A percentile compares a stretch with the other conserved stretches of the same genome.
Evolutionary conservation across 1,284 basidiomycete genomes (phyloP).

Genomic region (Golubevia pallescens): DNA sequence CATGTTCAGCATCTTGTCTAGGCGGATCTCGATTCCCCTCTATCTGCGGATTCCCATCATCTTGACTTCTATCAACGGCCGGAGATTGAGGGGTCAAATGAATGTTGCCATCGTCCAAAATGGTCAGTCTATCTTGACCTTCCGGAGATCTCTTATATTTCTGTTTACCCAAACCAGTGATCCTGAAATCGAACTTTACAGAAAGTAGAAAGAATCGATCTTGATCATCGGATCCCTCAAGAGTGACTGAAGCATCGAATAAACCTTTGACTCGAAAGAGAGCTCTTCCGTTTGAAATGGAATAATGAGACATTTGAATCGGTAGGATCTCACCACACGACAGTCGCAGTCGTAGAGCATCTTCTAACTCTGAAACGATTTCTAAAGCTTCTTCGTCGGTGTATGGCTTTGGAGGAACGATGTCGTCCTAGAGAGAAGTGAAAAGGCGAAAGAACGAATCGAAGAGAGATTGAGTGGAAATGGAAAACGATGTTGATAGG

Average conservation of each 20-base stretch:
- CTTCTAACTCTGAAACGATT: constrained; percentile 76
- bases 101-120: background rate
- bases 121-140: background rate
- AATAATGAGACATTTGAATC: constrained; percentile 17
- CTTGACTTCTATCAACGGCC: background rate
- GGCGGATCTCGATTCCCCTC: too few relatives aligned
- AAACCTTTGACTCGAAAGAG: constrained; percentile 75
- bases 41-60: constrained; percentile 2
- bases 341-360: constrained; percentile 77
- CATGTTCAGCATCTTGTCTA: background rate
- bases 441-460: background rate
- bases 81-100: background rate
- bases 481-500: background rate
- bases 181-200: constrained; percentile 39
- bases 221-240: constrained; percentile 70
- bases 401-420: constrained; percentile 74
- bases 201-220: constrained; percentile 57
- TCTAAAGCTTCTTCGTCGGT: constrained; percentile 73
- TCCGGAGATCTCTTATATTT: constrained; percentile 21
- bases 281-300: constrained; percentile 74
- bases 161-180: constrained; percentile 29
- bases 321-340: constrained; percentile 60
- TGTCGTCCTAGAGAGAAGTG: constrained; percentile 69
- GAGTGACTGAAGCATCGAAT: constrained; percentile 78
- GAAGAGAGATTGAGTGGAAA: constrained; percentile 20